phyloP scores from a whole-genome alignment of 139 green algal species.

The Coelastrella sp. region DNA sequence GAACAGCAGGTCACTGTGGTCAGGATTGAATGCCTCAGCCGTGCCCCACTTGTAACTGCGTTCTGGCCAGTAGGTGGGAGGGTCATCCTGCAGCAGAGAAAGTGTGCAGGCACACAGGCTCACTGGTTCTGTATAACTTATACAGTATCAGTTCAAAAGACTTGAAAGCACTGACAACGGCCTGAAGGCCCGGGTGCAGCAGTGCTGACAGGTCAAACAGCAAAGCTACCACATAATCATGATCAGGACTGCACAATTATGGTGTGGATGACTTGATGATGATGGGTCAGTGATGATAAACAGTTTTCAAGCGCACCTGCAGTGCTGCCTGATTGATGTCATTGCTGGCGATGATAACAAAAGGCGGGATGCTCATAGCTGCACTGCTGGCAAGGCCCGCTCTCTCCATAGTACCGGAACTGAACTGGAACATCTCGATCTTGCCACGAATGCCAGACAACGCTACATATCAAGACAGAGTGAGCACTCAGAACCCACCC shows the following conservation, averaged over 20 bases:
- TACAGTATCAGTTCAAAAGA: no score
- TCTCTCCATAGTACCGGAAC: slow-evolving; percentile 19
- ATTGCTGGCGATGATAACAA: slow-evolving; percentile 72
- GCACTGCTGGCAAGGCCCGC: slow-evolving; percentile 31
- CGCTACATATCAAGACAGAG: not conserved
- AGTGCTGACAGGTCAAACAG: no score
- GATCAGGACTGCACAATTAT: no score
- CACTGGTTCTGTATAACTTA: no score
- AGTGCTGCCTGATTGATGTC: slow-evolving; percentile 67
- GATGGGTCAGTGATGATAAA: not conserved
- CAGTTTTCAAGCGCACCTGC: not conserved
- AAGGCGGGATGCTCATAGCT: slow-evolving; percentile 38
- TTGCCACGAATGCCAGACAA: slow-evolving; percentile 41
- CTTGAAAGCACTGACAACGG: no score
- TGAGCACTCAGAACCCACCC: no score
- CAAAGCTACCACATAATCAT: no score
- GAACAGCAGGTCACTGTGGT: slow-evolving; percentile 81
- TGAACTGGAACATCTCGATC: slow-evolving; percentile 47
- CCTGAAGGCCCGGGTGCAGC: no score
- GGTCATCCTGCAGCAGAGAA: slow-evolving; percentile 44
- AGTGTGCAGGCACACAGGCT: no score
- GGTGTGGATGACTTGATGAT: no score
- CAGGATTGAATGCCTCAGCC: slow-evolving; percentile 81
- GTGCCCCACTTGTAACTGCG: slow-evolving; percentile 77
- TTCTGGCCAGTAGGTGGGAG: slow-evolving; percentile 76